Evolutionary conservation across 441 rosid genomes (phyloP).

Genomic region (Populus hybrid): DNA sequence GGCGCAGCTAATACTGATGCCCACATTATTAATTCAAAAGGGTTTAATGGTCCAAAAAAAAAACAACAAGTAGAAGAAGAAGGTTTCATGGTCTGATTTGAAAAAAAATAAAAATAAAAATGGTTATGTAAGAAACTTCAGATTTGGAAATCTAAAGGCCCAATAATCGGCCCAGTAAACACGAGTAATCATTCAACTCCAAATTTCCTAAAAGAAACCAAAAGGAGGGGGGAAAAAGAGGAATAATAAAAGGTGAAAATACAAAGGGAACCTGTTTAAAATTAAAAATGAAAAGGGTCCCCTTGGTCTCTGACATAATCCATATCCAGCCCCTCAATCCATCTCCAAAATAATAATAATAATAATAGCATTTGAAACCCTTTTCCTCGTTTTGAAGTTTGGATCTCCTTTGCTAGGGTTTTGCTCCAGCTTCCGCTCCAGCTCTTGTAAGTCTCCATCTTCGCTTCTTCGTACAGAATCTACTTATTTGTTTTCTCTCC

Average conservation of each 20-base stretch:
- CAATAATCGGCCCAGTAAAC: background rate
- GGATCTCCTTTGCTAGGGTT: conserved; percentile 36
- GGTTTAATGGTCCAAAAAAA: too few relatives aligned
- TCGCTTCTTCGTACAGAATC: background rate
- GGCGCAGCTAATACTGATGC: too few relatives aligned
- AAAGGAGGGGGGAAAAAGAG: background rate
- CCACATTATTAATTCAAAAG: too few relatives aligned
- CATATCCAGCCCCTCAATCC: background rate
- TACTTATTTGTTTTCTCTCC: background rate
- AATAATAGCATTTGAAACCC: background rate
- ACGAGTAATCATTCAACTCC: too few relatives aligned
- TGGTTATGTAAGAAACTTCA: too few relatives aligned
- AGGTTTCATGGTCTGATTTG: too few relatives aligned
- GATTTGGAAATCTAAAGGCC: background rate
- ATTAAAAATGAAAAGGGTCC: background rate
- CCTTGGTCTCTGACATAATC: background rate
- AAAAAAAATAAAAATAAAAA: too few relatives aligned
- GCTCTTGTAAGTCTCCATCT: conserved; percentile 19
- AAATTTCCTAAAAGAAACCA: background rate
- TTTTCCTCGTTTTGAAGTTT: background rate
- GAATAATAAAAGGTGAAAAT: background rate
- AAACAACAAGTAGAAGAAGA: too few relatives aligned
- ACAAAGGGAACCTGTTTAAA: too few relatives aligned
- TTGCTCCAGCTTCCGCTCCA: conserved; percentile 13
- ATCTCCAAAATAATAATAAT: background rate